phyloP scores from a whole-genome alignment of 2,329 filamentous ascomycete genomes.

The Trichoderma endophyticum region DNA sequence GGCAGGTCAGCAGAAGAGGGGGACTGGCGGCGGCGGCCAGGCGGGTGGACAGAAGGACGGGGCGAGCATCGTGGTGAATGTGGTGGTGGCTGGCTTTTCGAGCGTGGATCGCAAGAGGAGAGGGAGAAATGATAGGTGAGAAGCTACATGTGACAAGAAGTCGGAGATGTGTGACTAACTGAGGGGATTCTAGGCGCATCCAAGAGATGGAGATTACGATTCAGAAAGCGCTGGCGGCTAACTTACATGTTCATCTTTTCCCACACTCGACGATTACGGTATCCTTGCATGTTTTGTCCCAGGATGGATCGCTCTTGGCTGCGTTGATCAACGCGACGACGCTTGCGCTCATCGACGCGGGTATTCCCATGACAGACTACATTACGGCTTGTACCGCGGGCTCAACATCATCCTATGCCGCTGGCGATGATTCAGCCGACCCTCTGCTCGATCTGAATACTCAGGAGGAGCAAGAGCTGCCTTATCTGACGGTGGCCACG shows the following conservation, averaged over 20 bases:
- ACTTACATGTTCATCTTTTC: slow-evolving; percentile 82
- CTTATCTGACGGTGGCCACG: slow-evolving; percentile 82
- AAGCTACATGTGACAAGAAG: slow-evolving; percentile 25
- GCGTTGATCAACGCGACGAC: slow-evolving; percentile 89
- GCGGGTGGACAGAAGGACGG: slow-evolving; percentile 40
- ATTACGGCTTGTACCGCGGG: slow-evolving; percentile 85
- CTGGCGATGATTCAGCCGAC: slow-evolving; percentile 67
- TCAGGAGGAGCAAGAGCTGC: slow-evolving; percentile 82
- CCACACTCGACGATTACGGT: slow-evolving; percentile 82
- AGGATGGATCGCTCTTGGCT: slow-evolving; percentile 87
- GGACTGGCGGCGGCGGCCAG: slow-evolving; percentile 29
- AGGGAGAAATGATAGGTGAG: slow-evolving; percentile 72
- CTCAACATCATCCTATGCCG: slow-evolving; percentile 64
- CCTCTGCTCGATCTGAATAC: slow-evolving; percentile 77
- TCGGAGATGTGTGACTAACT: neutral
- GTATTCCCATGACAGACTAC: slow-evolving; percentile 92
- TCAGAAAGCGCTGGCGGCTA: slow-evolving; percentile 69
- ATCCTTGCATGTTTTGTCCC: slow-evolving; percentile 79
- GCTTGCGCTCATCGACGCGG: slow-evolving; percentile 88
- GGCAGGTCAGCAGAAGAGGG: slow-evolving; percentile 37
- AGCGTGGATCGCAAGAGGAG: slow-evolving; percentile 79
- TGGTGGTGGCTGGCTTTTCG: slow-evolving; percentile 83
- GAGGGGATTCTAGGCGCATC: slow-evolving; percentile 57
- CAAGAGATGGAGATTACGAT: slow-evolving; percentile 80
- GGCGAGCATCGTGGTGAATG: slow-evolving; percentile 70